These are phyloP conservation scores for Centella asiatica DNA, from an alignment of 129 eudicot genomes.

Conservation along the genomic window DNA sequence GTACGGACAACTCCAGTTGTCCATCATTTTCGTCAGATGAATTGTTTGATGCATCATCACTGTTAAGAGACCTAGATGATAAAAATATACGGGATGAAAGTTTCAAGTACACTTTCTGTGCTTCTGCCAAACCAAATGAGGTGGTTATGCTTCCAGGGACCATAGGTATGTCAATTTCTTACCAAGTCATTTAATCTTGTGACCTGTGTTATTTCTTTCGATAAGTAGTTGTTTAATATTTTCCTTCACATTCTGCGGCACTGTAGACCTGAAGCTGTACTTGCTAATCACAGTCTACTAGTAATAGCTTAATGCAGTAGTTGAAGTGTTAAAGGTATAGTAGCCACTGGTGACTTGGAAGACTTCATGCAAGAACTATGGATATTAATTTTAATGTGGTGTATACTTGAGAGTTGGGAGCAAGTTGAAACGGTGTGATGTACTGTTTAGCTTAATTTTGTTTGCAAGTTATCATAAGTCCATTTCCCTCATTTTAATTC, in stretches of 20 bases:
- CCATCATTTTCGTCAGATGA: slow-evolving; percentile 51
- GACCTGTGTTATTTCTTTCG: not conserved
- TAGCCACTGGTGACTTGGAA: not conserved
- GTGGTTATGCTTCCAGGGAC: slow-evolving; percentile 41
- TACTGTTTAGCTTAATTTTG: not conserved
- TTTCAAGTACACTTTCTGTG: slow-evolving; percentile 26
- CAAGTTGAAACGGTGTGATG: not conserved
- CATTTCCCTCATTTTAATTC: not conserved
- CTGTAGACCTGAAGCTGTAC: not conserved
- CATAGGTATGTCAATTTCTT: slow-evolving; percentile 34
- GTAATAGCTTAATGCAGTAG: not conserved
- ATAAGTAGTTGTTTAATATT: not conserved
- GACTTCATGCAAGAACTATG: not conserved
- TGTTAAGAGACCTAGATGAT: slow-evolving; percentile 47
- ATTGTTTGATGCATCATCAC: slow-evolving; percentile 42
- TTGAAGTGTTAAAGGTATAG: not conserved
- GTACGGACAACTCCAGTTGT: slow-evolving; percentile 62
- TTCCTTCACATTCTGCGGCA: not conserved
- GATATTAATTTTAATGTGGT: no score
- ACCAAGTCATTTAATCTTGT: not conserved
- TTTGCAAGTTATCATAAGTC: not conserved
- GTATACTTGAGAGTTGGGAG: not conserved
- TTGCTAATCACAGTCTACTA: not conserved
- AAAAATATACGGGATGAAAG: slow-evolving; percentile 25
- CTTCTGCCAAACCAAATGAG: slow-evolving; percentile 26